These are phyloP conservation scores for Pterocarpus macrocarpus DNA, from an alignment of 306 rosid species.

Conservation along the genomic window DNA sequence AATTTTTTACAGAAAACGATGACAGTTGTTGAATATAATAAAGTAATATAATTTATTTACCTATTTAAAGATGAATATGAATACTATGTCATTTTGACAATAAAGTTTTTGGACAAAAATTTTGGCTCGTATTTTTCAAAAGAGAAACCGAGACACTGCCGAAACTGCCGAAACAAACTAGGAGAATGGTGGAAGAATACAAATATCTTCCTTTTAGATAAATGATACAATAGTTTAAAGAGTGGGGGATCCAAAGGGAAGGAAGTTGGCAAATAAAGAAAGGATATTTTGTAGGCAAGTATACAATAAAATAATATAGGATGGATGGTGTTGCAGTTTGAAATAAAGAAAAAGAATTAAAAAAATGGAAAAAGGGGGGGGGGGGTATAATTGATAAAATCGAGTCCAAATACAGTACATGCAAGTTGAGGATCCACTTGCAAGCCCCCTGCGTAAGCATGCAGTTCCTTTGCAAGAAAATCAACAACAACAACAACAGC, in stretches of 20 bases:
- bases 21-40: too few species aligned
- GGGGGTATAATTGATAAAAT: constrained; percentile 4
- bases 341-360: constrained; percentile 37
- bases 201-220: not conserved
- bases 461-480: constrained; percentile 25
- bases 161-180: not conserved
- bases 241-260: not conserved
- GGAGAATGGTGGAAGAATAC: constrained; percentile 9
- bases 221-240: not conserved
- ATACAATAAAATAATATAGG: not conserved
- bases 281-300: not conserved
- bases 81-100: too few species aligned
- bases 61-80: too few species aligned
- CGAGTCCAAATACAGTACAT: constrained; percentile 37
- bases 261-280: constrained; percentile 43
- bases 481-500: constrained; percentile 35
- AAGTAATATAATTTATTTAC: too few species aligned
- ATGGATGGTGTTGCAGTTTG: constrained; percentile 50
- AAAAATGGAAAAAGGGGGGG: not conserved
- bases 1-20: too few species aligned
- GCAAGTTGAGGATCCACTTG: constrained; percentile 69
- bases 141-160: not conserved
- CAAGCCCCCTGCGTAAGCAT: constrained; percentile 53
- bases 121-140: too few species aligned
- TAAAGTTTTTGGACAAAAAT: too few species aligned